Conservation (phyloP, 768 basidiomycete species). For the Fibroporia radiculosa region DNA sequence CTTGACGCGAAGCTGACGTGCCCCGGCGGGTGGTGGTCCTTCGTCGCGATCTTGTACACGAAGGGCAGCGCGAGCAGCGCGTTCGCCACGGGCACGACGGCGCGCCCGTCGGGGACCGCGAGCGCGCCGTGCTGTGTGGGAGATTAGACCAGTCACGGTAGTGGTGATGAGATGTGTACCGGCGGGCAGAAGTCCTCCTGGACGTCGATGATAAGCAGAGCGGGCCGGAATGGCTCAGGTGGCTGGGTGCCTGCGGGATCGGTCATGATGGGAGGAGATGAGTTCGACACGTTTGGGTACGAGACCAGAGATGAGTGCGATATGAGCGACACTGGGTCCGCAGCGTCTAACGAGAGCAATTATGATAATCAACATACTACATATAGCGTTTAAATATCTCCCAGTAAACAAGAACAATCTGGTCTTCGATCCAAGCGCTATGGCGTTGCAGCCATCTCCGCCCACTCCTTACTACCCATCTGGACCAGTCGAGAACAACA, state of each 20-base stretch:
- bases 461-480: slow-evolving; percentile 91
- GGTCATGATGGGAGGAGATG: background rate
- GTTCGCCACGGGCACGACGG: slow-evolving; percentile 50
- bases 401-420: background rate
- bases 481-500: slow-evolving; percentile 83
- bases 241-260: background rate
- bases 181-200: slow-evolving; percentile 73
- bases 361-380: background rate
- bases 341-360: background rate
- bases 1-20: slow-evolving; percentile 69
- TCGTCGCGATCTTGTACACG: slow-evolving; percentile 41
- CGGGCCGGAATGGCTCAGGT: slow-evolving; percentile 28
- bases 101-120: slow-evolving; percentile 54
- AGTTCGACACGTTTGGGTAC: background rate
- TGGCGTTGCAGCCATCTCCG: slow-evolving; percentile 32
- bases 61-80: slow-evolving; percentile 53
- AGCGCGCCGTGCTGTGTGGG: slow-evolving; percentile 48
- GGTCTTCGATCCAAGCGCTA: slow-evolving; percentile 4
- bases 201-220: slow-evolving; percentile 68
- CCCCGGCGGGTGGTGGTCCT: slow-evolving; percentile 48
- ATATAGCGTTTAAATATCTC: background rate
- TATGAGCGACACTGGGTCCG: background rate
- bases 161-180: slow-evolving; percentile 8
- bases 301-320: background rate
- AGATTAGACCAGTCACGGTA: background rate